Evolutionary conservation across 2,329 filamentous ascomycete genomes (phyloP), one percentile per base, ranked within the genome.

Genomic region (Pseudogymnoascus sp.): DNA sequence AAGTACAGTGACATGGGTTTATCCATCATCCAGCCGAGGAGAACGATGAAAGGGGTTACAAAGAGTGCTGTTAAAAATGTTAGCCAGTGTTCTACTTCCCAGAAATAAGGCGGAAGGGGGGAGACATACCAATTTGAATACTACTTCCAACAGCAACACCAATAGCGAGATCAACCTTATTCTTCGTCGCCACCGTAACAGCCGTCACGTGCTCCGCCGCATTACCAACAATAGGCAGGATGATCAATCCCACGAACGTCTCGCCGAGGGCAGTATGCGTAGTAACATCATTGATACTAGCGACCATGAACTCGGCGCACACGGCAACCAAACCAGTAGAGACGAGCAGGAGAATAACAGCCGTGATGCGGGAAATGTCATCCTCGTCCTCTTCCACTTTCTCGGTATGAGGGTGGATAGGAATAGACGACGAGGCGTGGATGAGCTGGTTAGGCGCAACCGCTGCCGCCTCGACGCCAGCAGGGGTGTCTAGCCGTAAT

Each of bases 1-100:
- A 96, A 96, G 78, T 93, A 92, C 35, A 96, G 81, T 28, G 88
- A 83, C 86, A 90, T 89, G n/a, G 86, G 80, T 64, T 82, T 83
- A 65, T 80, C 76, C 73, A 89, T 82, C 64, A 81, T 82, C 88
- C 88, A 90, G n/a, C 87, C 88, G 18, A 90, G 77, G 23, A 90
- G 84, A 33, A 90, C 87, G 33, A 89, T 81, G 16, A 90, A 76
- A 0, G 88, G 88, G 3, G 87, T 89, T 61, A 90, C 80, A 70
- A 90, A 88, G 6, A 90, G 78, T 12, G 87, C 78, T 72, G 52
- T 18, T 25, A 62, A 7, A 5, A 14, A 43, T 18, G 43, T 49
- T 49, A 49, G 16, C 40, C n/a, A 41, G 38, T 11, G 21, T 6
- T 9, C 8, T 8, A 16, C 14, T 16, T n/a, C 18, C 16, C 18